Evolutionary conservation across 257 asterid genomes (phyloP), one percentile per base, ranked within the genome.

Genomic region (Solanum appendiculatum): DNA sequence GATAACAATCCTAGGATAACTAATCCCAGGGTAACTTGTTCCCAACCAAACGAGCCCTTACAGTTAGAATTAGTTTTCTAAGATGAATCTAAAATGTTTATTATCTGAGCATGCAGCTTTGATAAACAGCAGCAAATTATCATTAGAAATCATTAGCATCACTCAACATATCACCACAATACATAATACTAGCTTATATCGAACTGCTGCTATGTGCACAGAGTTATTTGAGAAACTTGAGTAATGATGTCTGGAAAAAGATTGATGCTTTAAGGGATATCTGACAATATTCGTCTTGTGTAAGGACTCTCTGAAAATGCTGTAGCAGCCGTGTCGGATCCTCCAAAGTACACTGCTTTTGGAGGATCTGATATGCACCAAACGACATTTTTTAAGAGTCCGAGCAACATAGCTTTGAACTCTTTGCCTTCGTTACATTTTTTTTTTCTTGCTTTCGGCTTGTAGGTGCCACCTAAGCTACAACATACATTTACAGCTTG

Each of bases 391-490:
- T 69, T 69, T 9, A 25, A 31, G 77, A 16, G 77, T 69, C 77
- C 1, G 77, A 31, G n/a, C 42, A 69, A 31, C 73, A 66, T 66
- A 27, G 10, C 72, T 25, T 40, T 20, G 77, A n/a, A 39, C 48
- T 42, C 6, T 58, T 46, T 9, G 23, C 33, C 70, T 77, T 48
- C 13, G 4, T 25, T 48, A 58, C 77, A 23, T 63, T 9, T 46
- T 63, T 9, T 2, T 29, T 16, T 25, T 40, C 34, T 31, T 78
- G n/a, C n/a, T 85, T 68, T 16, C 29, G 56, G 44, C 15, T 40
- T 56, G 72, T 91, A 96, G 99, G 96, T 92, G 90, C 99, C 98
- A 33, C 83, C 86, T 5, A 86, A 87, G 82, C 86, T 95, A 89
- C 98, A 88, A 63, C 89, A 89, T 80, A 87, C 93, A 31, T 94